Base-by-base conservation (phyloP, 352 stramenopile species). In the Plasmopara viticola region DNA sequence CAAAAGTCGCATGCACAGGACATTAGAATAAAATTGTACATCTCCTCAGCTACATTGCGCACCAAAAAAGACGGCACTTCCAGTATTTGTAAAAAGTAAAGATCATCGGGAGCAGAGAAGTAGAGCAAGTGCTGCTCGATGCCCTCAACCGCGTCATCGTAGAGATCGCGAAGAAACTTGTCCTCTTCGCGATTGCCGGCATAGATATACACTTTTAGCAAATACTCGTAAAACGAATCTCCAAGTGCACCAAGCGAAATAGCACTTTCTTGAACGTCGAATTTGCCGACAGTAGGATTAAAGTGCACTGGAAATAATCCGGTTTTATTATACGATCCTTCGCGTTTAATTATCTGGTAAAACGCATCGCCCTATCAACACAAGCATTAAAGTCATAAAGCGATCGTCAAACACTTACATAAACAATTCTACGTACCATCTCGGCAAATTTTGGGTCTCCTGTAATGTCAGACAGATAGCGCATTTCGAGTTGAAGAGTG, bases 201-300 rank as follows among this genome's bases (percentile, higher is more conserved):
- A 75, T 98, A 97, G n/a, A 99, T 64, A 73, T 90, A 99, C 34
- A 96, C 77, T 71, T 99, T 99, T 39, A 99, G 66, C 48, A 99
- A 70, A 68, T 99, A 99, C 71, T 99, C 96, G 66, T 99, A 99
- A 61, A 98, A 97, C 12, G 86, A 98, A 65, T 99, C 97, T 9
- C 87, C 91, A 40, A 96, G 85, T 10, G 95, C 94, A 34, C 96
- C 97, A 61, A 99, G 88, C 54, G 53, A 60, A 48, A 72, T 59
- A 37, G 45, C 49, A 17, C 52, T 69, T 38, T 30, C 31, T 18
- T 48, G 51, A 2, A 35, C 42, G 30, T 68, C 63, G 20, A 72
- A 72, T 31, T 58, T 66, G 6, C 63, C 65, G 9, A 30, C 37
- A 12, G 15, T 50, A 25, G 76, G 48, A 39, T 90, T 61, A 40